phyloP scores from a whole-genome alignment of 352 stramenopile genomes.

The Thalassiosira oceanica region DNA sequence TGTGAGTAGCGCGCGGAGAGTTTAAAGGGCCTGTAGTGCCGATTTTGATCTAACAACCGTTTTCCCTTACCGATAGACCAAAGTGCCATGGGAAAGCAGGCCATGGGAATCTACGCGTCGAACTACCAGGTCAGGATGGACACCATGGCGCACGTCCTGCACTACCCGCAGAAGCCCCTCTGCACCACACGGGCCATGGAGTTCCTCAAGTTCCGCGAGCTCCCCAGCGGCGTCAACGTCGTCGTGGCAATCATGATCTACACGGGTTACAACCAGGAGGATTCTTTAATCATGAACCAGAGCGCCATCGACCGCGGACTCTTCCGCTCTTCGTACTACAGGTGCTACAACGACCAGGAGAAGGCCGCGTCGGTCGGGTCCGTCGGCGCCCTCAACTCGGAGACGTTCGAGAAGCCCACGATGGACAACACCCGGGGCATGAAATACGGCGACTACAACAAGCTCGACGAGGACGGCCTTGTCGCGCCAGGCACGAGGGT shows the following conservation, averaged over 20 bases:
- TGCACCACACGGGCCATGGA: constrained; percentile 99
- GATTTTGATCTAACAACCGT: too few relatives aligned
- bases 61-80: constrained; percentile 19
- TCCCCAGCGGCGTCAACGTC: constrained; percentile 98
- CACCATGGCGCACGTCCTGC: constrained; percentile 98
- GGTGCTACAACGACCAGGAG: constrained; percentile 96
- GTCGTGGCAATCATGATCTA: constrained; percentile 94
- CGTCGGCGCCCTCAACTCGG: constrained; percentile 76
- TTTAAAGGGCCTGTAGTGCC: too few relatives aligned
- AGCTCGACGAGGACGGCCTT: constrained; percentile 98
- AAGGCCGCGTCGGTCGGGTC: constrained; percentile 74
- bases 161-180: constrained; percentile 99
- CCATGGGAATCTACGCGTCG: constrained; percentile 98
- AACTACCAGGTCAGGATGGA: constrained; percentile 99
- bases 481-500: constrained; percentile 94
- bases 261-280: constrained; percentile 98
- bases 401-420: constrained; percentile 94
- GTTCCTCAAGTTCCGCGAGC: constrained; percentile 95
- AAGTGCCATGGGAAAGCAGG: constrained; percentile 99
- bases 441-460: constrained; percentile 96
- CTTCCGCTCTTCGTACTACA: constrained; percentile 98
- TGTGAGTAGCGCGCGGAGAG: constrained; percentile 86
- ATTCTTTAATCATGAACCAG: constrained; percentile 99
- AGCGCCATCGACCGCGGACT: constrained; percentile 98
- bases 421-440: constrained; percentile 93